Percentiles rank a stretch among this genome's conserved stretches.
These are phyloP conservation scores for Colletotrichum truncatum DNA, from an alignment of 2,329 filamentous ascomycete species.

Conservation along the genomic window DNA sequence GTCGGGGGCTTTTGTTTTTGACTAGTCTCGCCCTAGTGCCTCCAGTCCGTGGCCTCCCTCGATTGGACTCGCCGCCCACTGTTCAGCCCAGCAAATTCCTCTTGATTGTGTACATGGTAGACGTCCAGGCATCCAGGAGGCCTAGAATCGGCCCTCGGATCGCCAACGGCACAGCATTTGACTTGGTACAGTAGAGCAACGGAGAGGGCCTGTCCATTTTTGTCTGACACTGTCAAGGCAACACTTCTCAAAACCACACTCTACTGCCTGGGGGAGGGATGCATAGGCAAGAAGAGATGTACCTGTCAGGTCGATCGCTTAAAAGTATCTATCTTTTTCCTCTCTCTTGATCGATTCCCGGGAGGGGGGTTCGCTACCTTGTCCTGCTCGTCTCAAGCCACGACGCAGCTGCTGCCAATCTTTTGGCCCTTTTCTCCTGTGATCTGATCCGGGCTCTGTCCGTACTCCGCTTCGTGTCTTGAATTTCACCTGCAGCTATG, in stretches of 20 bases:
- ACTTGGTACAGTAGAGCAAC: not conserved
- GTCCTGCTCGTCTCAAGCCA: not conserved
- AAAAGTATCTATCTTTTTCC: too few relatives aligned
- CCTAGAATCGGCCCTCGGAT: slow-evolving; percentile 4
- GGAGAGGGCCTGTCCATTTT: not conserved
- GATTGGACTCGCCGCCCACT: slow-evolving; percentile 12
- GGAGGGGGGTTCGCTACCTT: not conserved
- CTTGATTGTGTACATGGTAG: too few relatives aligned
- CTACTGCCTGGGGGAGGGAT: not conserved
- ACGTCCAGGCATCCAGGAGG: not conserved
- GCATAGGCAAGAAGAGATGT: not conserved
- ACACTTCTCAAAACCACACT: not conserved
- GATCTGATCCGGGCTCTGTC: not conserved
- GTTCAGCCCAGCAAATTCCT: slow-evolving; percentile 19
- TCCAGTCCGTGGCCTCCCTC: slow-evolving; percentile 20
- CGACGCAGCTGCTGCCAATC: not conserved
- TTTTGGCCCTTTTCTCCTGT: not conserved
- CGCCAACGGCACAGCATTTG: not conserved
- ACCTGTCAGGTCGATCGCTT: not conserved
- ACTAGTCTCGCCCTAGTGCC: slow-evolving; percentile 25
- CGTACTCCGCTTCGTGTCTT: slow-evolving; percentile 24
- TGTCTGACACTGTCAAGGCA: slow-evolving; percentile 5
- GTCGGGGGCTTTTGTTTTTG: slow-evolving; percentile 13
- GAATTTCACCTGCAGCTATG: not conserved
- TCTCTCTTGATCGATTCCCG: not conserved